Evolutionary conservation across 2,329 filamentous ascomycete species (phyloP).

Genomic region (Colletotrichum godetiae): DNA sequence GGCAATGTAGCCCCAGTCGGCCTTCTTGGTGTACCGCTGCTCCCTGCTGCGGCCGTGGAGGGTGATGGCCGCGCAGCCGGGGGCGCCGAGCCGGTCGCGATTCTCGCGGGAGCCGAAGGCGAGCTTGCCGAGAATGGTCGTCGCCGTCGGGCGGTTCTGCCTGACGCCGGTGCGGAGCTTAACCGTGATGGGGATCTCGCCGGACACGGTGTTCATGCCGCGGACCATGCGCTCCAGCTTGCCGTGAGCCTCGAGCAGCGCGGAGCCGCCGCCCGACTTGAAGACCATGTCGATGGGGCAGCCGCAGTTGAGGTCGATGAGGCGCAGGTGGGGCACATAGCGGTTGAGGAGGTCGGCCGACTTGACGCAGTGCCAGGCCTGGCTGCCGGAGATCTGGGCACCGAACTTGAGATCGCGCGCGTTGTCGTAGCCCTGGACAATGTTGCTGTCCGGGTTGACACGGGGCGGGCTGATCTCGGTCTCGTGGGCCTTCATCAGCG

Average conservation of each 20-base stretch:
- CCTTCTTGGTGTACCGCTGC: constrained; percentile 90
- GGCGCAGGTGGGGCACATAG: constrained; percentile 83
- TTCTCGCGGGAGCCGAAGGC: constrained; percentile 83
- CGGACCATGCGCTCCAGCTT: constrained; percentile 95
- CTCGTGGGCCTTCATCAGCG: constrained; percentile 91
- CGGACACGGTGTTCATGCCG: constrained; percentile 95
- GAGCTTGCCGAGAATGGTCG: constrained; percentile 84
- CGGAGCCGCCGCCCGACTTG: constrained; percentile 88
- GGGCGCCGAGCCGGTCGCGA: constrained; percentile 75
- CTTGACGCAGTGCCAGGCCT: constrained; percentile 91
- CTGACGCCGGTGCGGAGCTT: constrained; percentile 95
- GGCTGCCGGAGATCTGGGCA: constrained; percentile 91
- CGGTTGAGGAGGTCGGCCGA: constrained; percentile 83
- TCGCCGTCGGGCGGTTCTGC: constrained; percentile 81
- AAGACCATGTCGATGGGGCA: constrained; percentile 97
- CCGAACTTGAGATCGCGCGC: constrained; percentile 88
- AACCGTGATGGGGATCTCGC: constrained; percentile 89
- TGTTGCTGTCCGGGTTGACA: constrained; percentile 64
- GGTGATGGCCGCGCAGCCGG: constrained; percentile 93
- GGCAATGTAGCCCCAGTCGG: constrained; percentile 96
- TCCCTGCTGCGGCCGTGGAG: constrained; percentile 93
- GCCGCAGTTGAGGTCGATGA: constrained; percentile 96
- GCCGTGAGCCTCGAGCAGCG: constrained; percentile 85
- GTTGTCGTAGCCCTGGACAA: constrained; percentile 85
- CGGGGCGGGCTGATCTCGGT: constrained; percentile 81